Base-by-base conservation (phyloP, 2,329 filamentous ascomycete species). In the Neophaeococcomyces aloes region DNA sequence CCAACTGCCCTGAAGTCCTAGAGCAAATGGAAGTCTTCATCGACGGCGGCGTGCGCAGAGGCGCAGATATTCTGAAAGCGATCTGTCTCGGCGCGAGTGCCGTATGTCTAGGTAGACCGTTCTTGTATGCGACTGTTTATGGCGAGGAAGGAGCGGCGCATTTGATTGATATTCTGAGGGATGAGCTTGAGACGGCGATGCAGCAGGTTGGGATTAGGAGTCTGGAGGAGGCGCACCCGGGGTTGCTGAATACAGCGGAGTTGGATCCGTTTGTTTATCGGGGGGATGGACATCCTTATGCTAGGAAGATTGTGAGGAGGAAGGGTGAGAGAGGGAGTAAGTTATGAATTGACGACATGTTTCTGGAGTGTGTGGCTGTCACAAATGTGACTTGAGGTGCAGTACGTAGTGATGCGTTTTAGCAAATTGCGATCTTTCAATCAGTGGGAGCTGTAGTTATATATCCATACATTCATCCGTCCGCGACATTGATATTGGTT, bases 131-230 rank as follows among this genome's bases (percentile, higher is more conserved):
- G 1, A 57, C 72, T 15, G 67, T 68, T 7, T 75, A 75, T 48
- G 72, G 72, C 4, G 69, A 73, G 51, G 69, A 69, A 41, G 72
- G 72, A 1, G 68, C 72, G 15, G 68, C 72, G 50, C 69, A 74
- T 58, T 60, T 72, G 13, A 40, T 53, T 8, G 38, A 47, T 17
- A 45, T 73, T 14, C 50, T 77, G 13, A 66, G 66, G 41, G 78
- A 82, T 47, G 79, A 83, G 57, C 59, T 83, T 3, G 72, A 78
- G 51, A 79, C 74, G 2, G 76, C 77, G 2, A 83, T 83, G 79
- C 70, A 73, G 19, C 68, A 81, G 57, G 73, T 79, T 45, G 79
- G 79, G 2, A 67, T 82, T 27, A 80, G 75, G 1, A 69, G 74
- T 48, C 60, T 83, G 7, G 68, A 73, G 42, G 69, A 80, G 55